Evolutionary conservation across 1,284 basidiomycete species (phyloP).

Genomic region (Moesziomyces aphidis): DNA sequence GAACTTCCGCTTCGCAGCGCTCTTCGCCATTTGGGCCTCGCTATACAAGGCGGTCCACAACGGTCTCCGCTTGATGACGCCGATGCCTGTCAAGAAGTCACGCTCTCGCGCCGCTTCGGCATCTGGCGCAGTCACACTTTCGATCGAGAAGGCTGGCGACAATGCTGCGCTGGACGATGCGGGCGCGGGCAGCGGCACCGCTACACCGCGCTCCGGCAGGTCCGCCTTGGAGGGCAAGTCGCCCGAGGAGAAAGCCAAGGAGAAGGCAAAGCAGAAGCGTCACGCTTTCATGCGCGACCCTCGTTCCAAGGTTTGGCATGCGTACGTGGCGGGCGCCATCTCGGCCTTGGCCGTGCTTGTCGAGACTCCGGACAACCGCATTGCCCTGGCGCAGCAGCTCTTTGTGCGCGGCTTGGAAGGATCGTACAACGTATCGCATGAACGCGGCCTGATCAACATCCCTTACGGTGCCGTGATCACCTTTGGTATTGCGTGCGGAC

Average conservation of each 20-base stretch:
- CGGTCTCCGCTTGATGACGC: conserved; percentile 61
- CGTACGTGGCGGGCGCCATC: conserved; percentile 84
- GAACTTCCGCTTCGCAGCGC: conserved; percentile 61
- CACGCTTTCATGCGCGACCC: conserved; percentile 62
- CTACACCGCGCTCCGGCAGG: conserved; percentile 54
- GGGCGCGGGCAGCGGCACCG: conserved; percentile 28
- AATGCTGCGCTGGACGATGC: conserved; percentile 21
- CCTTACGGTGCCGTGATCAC: conserved; percentile 87
- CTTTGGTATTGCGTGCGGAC: conserved; percentile 85
- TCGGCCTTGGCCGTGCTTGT: conserved; percentile 84
- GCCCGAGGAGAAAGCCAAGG: conserved; percentile 45
- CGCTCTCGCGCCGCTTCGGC: conserved; percentile 23
- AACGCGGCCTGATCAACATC: conserved; percentile 74
- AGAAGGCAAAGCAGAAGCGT: conserved; percentile 54
- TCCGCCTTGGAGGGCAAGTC: conserved; percentile 50
- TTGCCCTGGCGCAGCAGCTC: conserved; percentile 87
- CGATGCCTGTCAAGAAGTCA: conserved; percentile 29
- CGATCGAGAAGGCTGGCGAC: conserved; percentile 16
- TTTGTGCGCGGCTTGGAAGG: conserved; percentile 86
- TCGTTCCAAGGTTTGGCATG: conserved; percentile 79
- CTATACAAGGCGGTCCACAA: conserved; percentile 66
- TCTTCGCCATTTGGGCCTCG: conserved; percentile 62
- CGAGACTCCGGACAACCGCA: conserved; percentile 78
- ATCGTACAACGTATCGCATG: conserved; percentile 80
- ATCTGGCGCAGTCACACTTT: conserved; percentile 4